Evolutionary conservation across 106 monocot genomes (phyloP), one percentile per base, ranked within the genome.

Genomic region (Xerophyta viscosa): DNA sequence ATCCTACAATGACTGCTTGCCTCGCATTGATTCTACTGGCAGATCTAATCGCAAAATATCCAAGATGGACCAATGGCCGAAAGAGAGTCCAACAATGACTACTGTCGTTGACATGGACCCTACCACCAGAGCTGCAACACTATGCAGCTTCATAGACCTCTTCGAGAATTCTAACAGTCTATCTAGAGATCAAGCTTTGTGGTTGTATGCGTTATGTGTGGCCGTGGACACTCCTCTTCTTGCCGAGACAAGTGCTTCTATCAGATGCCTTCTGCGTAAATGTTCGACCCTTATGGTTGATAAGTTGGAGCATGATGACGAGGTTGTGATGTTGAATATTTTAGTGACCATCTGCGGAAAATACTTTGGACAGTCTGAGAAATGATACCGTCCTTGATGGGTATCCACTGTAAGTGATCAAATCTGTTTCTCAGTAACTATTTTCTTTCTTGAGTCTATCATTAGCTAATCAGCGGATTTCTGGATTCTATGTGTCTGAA

Each of bases 321-420:
- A 89, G 10, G 82, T 77, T n/a, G 82, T 70, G 1, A 89, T 79
- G 85, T 23, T 90, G 57, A 86, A 58, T 47, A 74, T 98, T 50
- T 71, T 98, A 12, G 51, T 72, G 17, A 65, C 73, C 0, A 86
- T 98, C 4, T 55, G 76, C 4, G 96, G 96, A 9, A 89, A 75
- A 24, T 90, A 66, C 50, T 98, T 98, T 60, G 76, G 89, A 9
- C 96, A 98, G 61, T 74, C 52, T 41, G 89, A 82, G 55, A 60
- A 62, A 4, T 54, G 25, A 46, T 48, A 33, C 33, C n/a, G n/a
- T n/a, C n/a, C n/a, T n/a, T n/a, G n/a, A n/a, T n/a, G n/a, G n/a
- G n/a, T n/a, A n/a, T n/a, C n/a, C n/a, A n/a, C n/a, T n/a, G n/a
- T n/a, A n/a, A n/a, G n/a, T n/a, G n/a, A n/a, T n/a, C n/a, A n/a